Evolutionary conservation across 2,329 filamentous ascomycete species (phyloP), one percentile per base, ranked within the genome.

Genomic region (Didymella segeticola): DNA sequence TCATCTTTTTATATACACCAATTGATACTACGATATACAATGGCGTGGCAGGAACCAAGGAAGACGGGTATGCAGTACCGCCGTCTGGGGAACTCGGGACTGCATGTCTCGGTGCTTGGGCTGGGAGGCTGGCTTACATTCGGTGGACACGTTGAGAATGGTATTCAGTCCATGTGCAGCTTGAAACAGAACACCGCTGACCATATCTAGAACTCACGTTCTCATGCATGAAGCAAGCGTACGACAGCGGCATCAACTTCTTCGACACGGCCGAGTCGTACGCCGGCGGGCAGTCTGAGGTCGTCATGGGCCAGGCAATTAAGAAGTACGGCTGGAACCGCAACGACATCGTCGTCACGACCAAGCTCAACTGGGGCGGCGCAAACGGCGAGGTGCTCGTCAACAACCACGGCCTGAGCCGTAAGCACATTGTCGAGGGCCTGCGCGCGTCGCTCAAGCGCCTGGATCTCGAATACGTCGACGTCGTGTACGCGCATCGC

Each of bases 101-200:
- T 92, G 22, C 86, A 91, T 71, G 88, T 91, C 19, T 91, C 88
- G 20, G 82, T 85, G 29, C 87, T 92, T 54, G 87, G 86, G 9
- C 79, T 91, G 5, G 89, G 78, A 46, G 76, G 76, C 48, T 78
- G 75, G 75, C 80, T 92, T 54, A 91, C 89, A 2, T 69, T 69
- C 38, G 89, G 89, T 50, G 88, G 88, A 22, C 87, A 90, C 62
- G 86, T 90, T 22, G 85, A 87, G 49, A 83, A 86, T 70, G 84
- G 86, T 86, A 22, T 1, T 3, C 34, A 33, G n/a, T 7, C n/a
- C n/a, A n/a, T n/a, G n/a, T n/a, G n/a, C n/a, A n/a, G n/a, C n/a
- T n/a, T n/a, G n/a, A n/a, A 14, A 14, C 5, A 12, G 17, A 36
- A 37, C 2, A 17, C 19, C 12, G 10, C 43, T 43, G 26, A 39